Evolutionary conservation across 2,329 filamentous ascomycete genomes (phyloP), one percentile per base, ranked within the genome.

Genomic region (Bimuria novae-zelandiae): DNA sequence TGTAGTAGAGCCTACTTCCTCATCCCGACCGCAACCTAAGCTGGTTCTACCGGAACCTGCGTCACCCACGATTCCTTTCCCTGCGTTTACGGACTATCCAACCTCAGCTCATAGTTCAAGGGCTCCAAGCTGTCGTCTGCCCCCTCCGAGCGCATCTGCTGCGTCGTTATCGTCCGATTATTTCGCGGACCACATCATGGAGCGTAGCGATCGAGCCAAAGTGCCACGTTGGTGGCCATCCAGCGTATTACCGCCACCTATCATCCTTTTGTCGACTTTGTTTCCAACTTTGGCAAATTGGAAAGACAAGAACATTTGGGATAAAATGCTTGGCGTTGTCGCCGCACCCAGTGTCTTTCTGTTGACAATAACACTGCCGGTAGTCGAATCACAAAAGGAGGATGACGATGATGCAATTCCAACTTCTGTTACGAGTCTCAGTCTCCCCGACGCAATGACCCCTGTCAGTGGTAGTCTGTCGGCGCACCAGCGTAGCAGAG

Each of bases 291-390:
- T 99, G 25, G 87, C 86, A 59, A 86, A 83, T 22, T 99, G 93
- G 91, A 79, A 75, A 37, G 84, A 89, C 23, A 97, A 97, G 74
- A 85, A 80, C n/a, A 73, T 88, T n/a, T 91, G 87, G 85, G 92
- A 93, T 64, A 92, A 89, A 67, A 76, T 92, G 39, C 77, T 97
- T 42, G 93, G 91, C 36, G 65, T 94, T 10, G 81, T 95, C 32
- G 92, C 92, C 7, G 87, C 91, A n/a, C 90, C 92, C 1, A 95
- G 89, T 63, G 91, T 99, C 32, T 90, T 99, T 57, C 76, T 97
- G 2, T 80, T 99, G 3, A 93, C 93, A 0, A 85, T 94, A 41
- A 99, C 94, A 0, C 75, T 99, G 4, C 94, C 95, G 0, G 92
- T 99, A 0, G 90, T 96, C 5, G 93, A 97, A 64, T 83, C 84